phyloP scores from a whole-genome alignment of 495 filamentous ascomycete species.

The Aspergillus funiculosus region DNA sequence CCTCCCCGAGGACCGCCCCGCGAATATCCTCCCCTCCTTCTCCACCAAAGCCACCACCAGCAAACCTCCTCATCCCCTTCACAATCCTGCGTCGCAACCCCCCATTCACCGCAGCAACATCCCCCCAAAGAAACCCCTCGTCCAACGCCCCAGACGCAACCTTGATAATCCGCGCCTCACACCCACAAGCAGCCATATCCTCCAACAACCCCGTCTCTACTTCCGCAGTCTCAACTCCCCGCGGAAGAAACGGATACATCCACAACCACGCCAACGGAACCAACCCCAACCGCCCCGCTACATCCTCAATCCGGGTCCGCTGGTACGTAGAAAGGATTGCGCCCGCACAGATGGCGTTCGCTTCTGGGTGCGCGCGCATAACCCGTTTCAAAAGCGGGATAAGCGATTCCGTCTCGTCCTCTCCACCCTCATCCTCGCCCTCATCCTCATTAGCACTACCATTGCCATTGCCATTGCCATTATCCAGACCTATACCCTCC shows the following conservation, averaged over 20 bases:
- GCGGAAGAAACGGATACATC: constrained; percentile 68
- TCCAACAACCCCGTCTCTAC: constrained; percentile 51
- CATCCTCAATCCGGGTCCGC: constrained; percentile 85
- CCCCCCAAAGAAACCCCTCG: constrained; percentile 73
- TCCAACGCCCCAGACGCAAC: constrained; percentile 87
- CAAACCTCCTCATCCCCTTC: constrained; percentile 64
- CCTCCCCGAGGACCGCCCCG: constrained; percentile 80
- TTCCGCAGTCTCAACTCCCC: constrained; percentile 24
- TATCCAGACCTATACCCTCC: no score
- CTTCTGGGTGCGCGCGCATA: constrained; percentile 59
- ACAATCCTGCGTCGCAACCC: constrained; percentile 48
- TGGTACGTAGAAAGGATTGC: constrained; percentile 95
- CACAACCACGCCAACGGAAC: constrained; percentile 81
- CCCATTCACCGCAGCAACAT: constrained; percentile 53
- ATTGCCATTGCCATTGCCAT: constrained; percentile 14
- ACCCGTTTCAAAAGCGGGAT: constrained; percentile 63
- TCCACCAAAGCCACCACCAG: constrained; percentile 45
- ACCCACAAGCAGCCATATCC: constrained; percentile 71
- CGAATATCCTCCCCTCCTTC: constrained; percentile 40
- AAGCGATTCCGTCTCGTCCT: constrained; percentile 86
- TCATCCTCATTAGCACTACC: constrained; percentile 6
- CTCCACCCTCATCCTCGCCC: not conserved
- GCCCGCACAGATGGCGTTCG: constrained; percentile 80
- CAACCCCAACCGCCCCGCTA: constrained; percentile 70
- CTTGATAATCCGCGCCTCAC: constrained; percentile 87